These are phyloP conservation scores for Neofusicoccum sp. DNA, from an alignment of 2,329 filamentous ascomycete species.

Conservation along the genomic window DNA sequence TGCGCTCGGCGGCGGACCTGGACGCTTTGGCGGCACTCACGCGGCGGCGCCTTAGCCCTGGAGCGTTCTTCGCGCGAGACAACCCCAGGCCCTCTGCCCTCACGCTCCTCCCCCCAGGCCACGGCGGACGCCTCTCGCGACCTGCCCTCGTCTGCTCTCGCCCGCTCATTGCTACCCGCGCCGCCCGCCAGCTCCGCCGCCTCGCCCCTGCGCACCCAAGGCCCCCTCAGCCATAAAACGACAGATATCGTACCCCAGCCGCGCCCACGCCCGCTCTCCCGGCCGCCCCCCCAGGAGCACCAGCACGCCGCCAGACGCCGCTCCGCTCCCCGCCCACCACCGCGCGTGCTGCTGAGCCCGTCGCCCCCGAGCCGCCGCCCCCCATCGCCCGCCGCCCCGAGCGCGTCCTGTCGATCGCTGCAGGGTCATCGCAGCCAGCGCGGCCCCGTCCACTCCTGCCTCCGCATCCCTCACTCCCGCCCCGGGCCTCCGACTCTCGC, in stretches of 20 bases:
- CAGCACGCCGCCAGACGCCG: not conserved
- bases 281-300: conserved; percentile 14
- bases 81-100: conserved; percentile 16
- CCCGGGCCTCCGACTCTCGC: not conserved
- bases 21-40: conserved; percentile 16
- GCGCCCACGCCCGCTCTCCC: conserved; percentile 13
- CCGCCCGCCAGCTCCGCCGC: conserved; percentile 1
- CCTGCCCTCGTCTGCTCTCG: not conserved
- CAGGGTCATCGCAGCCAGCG: conserved; percentile 13
- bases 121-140: conserved; percentile 7
- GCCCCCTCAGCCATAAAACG: conserved; percentile 11
- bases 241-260: conserved; percentile 16
- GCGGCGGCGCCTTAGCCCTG: conserved; percentile 13
- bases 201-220: conserved; percentile 9
- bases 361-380: not conserved
- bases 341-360: not conserved
- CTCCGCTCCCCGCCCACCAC: not conserved
- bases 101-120: conserved; percentile 7
- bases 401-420: conserved; percentile 12
- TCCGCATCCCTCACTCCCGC: conserved; percentile 13
- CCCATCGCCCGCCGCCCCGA: conserved; percentile 1
- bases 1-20: not conserved
- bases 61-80: conserved; percentile 15
- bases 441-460: conserved; percentile 13
- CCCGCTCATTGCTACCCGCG: conserved; percentile 6